Base-by-base conservation (phyloP, 1,139 yeast genomes). In the Pichia sp. region DNA sequence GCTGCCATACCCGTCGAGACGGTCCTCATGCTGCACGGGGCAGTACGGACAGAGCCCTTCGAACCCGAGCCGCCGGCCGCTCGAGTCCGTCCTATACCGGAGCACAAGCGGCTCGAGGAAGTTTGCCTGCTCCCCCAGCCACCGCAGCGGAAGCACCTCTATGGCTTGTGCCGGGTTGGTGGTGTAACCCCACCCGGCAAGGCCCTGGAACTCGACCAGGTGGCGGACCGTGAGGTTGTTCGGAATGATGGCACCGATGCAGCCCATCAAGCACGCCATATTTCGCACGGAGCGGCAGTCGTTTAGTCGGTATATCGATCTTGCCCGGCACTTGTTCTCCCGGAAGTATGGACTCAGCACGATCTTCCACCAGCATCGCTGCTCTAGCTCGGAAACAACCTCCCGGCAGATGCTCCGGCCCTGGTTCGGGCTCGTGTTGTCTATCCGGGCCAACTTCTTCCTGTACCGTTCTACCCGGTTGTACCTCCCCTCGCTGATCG, bases 41-140 rank as follows among this genome's bases (percentile, higher is more conserved):
- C 70, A 67, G 50, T 64, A 67, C 5, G 69, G 69, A 48, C 70
- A 67, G 14, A 67, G 55, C 3, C 67, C 68, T 50, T 54, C 48
- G 20, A 30, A 10, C 8, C 16, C 41, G 27, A 48, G 27, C 14
- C 36, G 36, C 20, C 48, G 41, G 12, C 66, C 59, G 40, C 58
- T 59, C 4, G 14, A 17, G 42, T 48, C 48, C 10, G 12, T 16
- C 9, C 56, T 57, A 34, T 52, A 59, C 45, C 68, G 55, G 30
- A 60, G 60, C 3, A 65, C 66, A 16, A 60, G 45, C 0, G 68
- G 68, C 46, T 65, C 66, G 52, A 61, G 64, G 51, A 58, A 64
- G 46, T 64, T 64, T 4, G 55, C 61, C 2, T 55, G 51, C 12
- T 58, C 48, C 16, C 53, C 57, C 14, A 55, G 49, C 54, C 58